Percentiles rank a stretch among this genome's conserved stretches.
These are phyloP conservation scores for Amorphotheca resinae DNA, from an alignment of 495 filamentous ascomycete species.

Conservation along the genomic window DNA sequence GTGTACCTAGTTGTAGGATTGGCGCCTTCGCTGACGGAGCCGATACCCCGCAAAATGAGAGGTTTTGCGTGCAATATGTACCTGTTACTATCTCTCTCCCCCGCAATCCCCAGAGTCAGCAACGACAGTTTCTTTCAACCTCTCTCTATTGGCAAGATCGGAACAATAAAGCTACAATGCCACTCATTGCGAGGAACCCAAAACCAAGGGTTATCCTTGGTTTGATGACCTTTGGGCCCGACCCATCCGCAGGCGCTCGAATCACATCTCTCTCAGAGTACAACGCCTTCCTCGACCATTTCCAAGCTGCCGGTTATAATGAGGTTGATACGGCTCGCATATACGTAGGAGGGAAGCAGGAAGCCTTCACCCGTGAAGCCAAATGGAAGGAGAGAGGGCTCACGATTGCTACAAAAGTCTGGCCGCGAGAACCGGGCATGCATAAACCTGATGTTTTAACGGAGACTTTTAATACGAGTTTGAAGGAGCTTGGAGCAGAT, in stretches of 20 bases:
- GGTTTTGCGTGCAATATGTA: too few relatives aligned
- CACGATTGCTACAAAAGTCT: constrained; percentile 71
- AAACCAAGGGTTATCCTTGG: constrained; percentile 46
- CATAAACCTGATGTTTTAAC: constrained; percentile 13
- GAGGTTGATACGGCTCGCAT: constrained; percentile 70
- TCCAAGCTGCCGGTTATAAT: constrained; percentile 62
- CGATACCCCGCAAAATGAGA: too few relatives aligned
- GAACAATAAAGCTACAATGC: constrained; percentile 11
- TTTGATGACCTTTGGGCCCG: constrained; percentile 49
- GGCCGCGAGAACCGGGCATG: constrained; percentile 22
- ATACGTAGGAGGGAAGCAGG: constrained; percentile 65
- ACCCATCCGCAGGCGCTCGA: constrained; percentile 24
- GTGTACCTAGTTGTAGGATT: too few relatives aligned
- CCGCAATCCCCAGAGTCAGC: too few relatives aligned
- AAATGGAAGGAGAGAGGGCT: constrained; percentile 74
- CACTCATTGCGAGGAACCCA: constrained; percentile 18
- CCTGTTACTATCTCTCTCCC: too few relatives aligned
- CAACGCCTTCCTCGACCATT: constrained; percentile 50
- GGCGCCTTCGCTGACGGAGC: too few relatives aligned
- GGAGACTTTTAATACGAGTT: constrained; percentile 38
- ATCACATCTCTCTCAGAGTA: constrained; percentile 57
- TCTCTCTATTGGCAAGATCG: too few relatives aligned
- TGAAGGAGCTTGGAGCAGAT: constrained; percentile 63
- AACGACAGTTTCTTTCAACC: too few relatives aligned
- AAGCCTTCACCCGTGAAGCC: constrained; percentile 65